Conservation (phyloP, 2,329 filamentous ascomycete genomes). For the Aspergillus eucalypticola region DNA sequence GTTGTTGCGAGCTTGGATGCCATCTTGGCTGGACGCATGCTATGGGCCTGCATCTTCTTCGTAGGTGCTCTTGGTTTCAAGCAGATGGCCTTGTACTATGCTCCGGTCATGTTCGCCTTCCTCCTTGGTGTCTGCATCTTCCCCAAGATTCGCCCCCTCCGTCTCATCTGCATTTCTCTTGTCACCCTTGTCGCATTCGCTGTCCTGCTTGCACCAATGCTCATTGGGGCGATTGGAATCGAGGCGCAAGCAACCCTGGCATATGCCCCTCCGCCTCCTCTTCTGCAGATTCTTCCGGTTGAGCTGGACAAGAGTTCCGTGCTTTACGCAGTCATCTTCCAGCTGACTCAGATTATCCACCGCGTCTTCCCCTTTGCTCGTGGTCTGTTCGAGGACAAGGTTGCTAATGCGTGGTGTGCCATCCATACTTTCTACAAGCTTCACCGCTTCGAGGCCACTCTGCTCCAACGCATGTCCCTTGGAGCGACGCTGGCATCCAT, state of each 20-base stretch:
- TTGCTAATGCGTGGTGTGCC: conserved; percentile 97
- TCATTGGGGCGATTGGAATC: conserved; percentile 71
- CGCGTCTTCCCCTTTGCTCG: conserved; percentile 94
- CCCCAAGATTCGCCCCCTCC: conserved; percentile 65
- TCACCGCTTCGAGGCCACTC: conserved; percentile 66
- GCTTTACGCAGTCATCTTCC: conserved; percentile 74
- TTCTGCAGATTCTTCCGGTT: conserved; percentile 59
- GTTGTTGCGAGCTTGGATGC: conserved; percentile 84
- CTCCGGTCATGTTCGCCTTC: conserved; percentile 88
- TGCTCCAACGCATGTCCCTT: conserved; percentile 76
- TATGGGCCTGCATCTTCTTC: conserved; percentile 93
- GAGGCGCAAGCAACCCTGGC: conserved; percentile 63
- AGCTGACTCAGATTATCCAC: conserved; percentile 80
- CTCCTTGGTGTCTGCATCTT: conserved; percentile 83
- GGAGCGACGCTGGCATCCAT: conserved; percentile 74
- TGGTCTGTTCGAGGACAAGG: conserved; percentile 98
- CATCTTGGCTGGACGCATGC: conserved; percentile 77
- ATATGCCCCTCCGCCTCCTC: conserved; percentile 62
- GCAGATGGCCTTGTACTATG: conserved; percentile 98
- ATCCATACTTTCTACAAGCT: conserved; percentile 89
- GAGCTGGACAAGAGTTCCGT: conserved; percentile 64
- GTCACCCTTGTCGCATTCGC: conserved; percentile 73
- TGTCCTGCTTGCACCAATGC: conserved; percentile 71
- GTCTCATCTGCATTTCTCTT: conserved; percentile 73
- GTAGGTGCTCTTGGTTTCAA: conserved; percentile 95